These are phyloP conservation scores for Trichoderma lentiforme DNA, from an alignment of 2,329 filamentous ascomycete genomes.

Conservation along the genomic window DNA sequence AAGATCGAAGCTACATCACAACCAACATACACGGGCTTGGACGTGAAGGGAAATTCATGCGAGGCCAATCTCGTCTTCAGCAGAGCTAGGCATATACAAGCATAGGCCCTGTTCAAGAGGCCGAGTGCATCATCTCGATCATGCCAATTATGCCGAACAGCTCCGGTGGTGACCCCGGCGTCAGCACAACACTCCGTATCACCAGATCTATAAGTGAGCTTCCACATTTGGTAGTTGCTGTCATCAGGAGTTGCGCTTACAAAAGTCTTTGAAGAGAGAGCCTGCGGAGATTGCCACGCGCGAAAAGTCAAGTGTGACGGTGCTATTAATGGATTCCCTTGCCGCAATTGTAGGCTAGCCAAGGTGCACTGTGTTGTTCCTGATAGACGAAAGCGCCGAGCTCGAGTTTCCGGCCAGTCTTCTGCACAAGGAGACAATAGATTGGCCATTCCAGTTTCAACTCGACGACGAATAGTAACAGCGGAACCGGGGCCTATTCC, in stretches of 20 bases:
- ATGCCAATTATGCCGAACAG: not conserved
- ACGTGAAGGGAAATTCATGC: not conserved
- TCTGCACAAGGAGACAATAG: not conserved
- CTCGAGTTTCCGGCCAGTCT: not conserved
- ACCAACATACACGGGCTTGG: not conserved
- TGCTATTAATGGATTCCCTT: not conserved
- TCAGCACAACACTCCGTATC: not conserved
- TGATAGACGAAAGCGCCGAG: not conserved
- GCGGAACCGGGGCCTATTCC: not conserved
- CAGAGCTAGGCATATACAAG: not conserved
- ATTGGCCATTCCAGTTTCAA: not conserved
- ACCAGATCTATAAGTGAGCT: not conserved
- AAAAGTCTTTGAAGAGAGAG: not conserved
- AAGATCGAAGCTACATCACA: not conserved
- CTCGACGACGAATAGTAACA: not conserved
- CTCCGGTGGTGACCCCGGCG: not conserved
- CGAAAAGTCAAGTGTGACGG: slow-evolving; percentile 10
- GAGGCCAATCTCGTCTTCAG: not conserved
- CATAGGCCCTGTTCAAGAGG: not conserved
- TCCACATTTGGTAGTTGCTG: not conserved
- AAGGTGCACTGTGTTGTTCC: not conserved
- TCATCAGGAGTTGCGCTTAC: not conserved
- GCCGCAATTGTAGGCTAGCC: not conserved
- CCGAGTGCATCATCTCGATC: not conserved
- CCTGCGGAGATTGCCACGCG: slow-evolving; percentile 8